Conservation (phyloP, 164 flowering plant species). For the Tinospora cordifolia region DNA sequence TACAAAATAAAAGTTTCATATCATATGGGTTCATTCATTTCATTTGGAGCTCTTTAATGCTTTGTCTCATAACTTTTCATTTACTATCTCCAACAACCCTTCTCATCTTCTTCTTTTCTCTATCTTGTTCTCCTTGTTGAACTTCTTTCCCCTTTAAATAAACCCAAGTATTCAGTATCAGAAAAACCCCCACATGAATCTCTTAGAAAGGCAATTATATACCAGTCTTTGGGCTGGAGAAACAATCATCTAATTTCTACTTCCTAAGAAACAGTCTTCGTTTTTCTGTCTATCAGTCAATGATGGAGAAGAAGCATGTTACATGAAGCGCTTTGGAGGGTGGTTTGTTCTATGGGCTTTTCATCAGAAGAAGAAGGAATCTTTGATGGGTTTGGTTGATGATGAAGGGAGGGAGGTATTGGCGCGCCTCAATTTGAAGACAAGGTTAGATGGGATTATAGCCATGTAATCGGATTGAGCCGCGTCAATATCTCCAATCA, state of each 20-base stretch:
- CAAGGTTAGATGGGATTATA: conserved; percentile 18
- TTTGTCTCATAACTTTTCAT: background rate
- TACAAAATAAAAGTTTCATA: background rate
- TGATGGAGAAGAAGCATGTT: background rate
- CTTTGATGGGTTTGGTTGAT: background rate
- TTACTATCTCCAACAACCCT: background rate
- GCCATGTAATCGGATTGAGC: conserved; percentile 37
- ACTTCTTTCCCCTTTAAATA: background rate
- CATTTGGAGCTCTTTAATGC: background rate
- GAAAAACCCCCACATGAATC: background rate
- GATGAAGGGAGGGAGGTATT: conserved; percentile 18
- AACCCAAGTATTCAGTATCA: background rate
- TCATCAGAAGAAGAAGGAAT: background rate
- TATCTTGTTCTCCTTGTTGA: background rate
- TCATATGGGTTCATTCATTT: too few relatives aligned
- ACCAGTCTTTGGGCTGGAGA: background rate
- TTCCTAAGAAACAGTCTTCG: background rate
- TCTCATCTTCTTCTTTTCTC: background rate
- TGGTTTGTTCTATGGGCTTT: background rate
- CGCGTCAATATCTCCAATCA: conserved; percentile 29
- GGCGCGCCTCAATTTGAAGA: conserved; percentile 26
- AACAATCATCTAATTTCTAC: too few relatives aligned
- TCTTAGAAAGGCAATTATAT: background rate
- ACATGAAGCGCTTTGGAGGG: background rate
- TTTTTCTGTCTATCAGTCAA: background rate